Evolutionary conservation across 352 stramenopile species (phyloP).

Genomic region (Aphanomyces astaci): DNA sequence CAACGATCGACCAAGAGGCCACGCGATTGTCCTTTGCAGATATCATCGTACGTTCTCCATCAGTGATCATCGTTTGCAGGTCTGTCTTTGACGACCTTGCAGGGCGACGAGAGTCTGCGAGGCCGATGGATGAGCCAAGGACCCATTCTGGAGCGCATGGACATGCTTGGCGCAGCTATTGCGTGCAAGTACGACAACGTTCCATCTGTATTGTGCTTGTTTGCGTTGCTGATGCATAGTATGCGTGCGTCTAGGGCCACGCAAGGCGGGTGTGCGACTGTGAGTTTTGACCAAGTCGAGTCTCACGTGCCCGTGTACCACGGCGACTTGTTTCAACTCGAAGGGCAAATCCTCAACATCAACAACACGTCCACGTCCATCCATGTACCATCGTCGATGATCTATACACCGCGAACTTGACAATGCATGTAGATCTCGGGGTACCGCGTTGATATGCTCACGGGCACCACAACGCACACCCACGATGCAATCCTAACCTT

Average conservation of each 20-base stretch:
- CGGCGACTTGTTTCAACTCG: slow-evolving; percentile 33
- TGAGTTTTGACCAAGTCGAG: slow-evolving; percentile 34
- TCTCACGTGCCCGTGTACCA: slow-evolving; percentile 33
- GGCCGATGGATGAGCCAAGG: slow-evolving; percentile 30
- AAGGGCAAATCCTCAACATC: slow-evolving; percentile 29
- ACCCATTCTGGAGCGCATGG: slow-evolving; percentile 33
- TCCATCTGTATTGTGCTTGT: no score
- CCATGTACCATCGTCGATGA: slow-evolving; percentile 25
- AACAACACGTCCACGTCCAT: slow-evolving; percentile 32
- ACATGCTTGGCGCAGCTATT: slow-evolving; percentile 31
- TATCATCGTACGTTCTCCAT: slow-evolving; percentile 17
- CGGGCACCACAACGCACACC: slow-evolving; percentile 25
- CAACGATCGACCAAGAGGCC: slow-evolving; percentile 12
- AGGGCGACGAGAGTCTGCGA: slow-evolving; percentile 34
- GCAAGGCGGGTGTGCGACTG: slow-evolving; percentile 26
- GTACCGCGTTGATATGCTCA: slow-evolving; percentile 28
- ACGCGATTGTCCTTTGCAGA: slow-evolving; percentile 22
- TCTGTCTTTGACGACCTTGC: no score
- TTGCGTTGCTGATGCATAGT: no score
- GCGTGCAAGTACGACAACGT: slow-evolving; percentile 27
- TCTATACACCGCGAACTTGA: not conserved
- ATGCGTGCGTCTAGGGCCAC: slow-evolving; percentile 25
- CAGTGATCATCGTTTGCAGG: no score
- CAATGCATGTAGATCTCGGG: slow-evolving; percentile 24
- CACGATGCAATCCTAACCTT: slow-evolving; percentile 34